Percentiles rank a stretch among this genome's conserved stretches.
These are phyloP conservation scores for Xylaria sp. DNA, from an alignment of 495 filamentous ascomycete genomes.

Conservation along the genomic window DNA sequence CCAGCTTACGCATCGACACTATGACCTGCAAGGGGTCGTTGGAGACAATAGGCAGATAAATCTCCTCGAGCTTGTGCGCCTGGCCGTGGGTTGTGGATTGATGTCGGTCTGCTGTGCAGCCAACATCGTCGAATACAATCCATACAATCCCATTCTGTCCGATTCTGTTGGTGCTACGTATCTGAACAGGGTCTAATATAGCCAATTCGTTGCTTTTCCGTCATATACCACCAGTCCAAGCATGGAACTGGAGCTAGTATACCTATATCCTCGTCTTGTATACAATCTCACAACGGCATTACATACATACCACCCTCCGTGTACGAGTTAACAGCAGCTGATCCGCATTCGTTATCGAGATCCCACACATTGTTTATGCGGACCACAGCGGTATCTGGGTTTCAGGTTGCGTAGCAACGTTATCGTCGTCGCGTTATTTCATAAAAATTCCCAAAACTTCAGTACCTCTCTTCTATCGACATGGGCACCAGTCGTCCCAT, in stretches of 20 bases:
- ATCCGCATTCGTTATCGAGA: not conserved
- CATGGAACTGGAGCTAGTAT: slow-evolving; percentile 10
- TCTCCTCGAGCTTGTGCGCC: slow-evolving; percentile 10
- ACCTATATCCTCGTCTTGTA: slow-evolving; percentile 16
- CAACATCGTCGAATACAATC: slow-evolving; percentile 3
- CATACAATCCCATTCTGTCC: not conserved
- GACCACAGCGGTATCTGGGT: slow-evolving; percentile 2
- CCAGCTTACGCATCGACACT: slow-evolving; percentile 20
- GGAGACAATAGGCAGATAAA: not conserved
- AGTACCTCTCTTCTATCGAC: not conserved
- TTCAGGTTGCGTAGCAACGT: not conserved
- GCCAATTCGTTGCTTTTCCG: not conserved
- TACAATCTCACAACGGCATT: slow-evolving; percentile 12
- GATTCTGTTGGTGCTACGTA: slow-evolving; percentile 12
- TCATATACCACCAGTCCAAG: not conserved
- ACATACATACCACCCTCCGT: slow-evolving; percentile 18
- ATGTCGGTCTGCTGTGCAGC: slow-evolving; percentile 2
- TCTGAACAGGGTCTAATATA: not conserved
- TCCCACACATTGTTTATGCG: not conserved
- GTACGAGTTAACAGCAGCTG: not conserved
- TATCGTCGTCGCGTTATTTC: not conserved
- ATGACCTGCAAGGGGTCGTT: slow-evolving; percentile 17
- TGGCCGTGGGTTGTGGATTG: not conserved
- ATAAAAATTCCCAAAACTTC: not conserved
- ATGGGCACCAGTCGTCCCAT: slow-evolving; percentile 31